phyloP scores from a whole-genome alignment of 805 yeast genomes.

The Zygoascus bituminiphila region DNA sequence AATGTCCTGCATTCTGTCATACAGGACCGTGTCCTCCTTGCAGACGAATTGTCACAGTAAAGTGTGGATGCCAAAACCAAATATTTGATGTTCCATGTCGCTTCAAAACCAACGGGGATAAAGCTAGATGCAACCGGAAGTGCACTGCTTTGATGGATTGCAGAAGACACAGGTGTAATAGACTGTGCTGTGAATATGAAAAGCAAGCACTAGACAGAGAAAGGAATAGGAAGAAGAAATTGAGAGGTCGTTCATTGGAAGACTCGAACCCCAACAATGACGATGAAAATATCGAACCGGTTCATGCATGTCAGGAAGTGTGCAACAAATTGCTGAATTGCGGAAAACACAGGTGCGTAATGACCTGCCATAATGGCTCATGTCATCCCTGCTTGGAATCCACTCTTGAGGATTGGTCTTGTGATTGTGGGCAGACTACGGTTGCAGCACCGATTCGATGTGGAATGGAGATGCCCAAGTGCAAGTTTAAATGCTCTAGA shows the following conservation, averaged over 20 bases:
- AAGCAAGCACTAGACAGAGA: constrained; percentile 50
- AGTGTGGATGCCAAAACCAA: constrained; percentile 53
- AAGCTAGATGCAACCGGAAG: constrained; percentile 58
- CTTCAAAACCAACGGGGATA: constrained; percentile 41
- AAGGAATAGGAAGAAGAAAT: constrained; percentile 36
- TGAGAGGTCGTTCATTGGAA: constrained; percentile 37
- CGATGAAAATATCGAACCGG: constrained; percentile 55
- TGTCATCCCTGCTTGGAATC: constrained; percentile 78
- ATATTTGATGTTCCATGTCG: constrained; percentile 56
- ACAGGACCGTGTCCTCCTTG: constrained; percentile 71
- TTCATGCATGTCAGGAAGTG: constrained; percentile 60
- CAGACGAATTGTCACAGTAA: constrained; percentile 39
- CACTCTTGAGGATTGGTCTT: constrained; percentile 66
- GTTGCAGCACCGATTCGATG: constrained; percentile 79
- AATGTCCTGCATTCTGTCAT: constrained; percentile 65
- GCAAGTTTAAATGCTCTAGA: constrained; percentile 58
- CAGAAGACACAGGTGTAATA: constrained; percentile 67
- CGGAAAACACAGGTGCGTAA: constrained; percentile 58
- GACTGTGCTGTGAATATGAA: constrained; percentile 63
- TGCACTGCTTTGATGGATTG: constrained; percentile 73
- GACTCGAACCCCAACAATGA: constrained; percentile 24
- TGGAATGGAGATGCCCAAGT: constrained; percentile 59
- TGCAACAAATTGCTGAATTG: constrained; percentile 61
- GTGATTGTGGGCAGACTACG: constrained; percentile 74
- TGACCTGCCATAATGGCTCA: constrained; percentile 70